phyloP scores from a whole-genome alignment of 495 filamentous ascomycete species.

The Aspergillus ostianus region DNA sequence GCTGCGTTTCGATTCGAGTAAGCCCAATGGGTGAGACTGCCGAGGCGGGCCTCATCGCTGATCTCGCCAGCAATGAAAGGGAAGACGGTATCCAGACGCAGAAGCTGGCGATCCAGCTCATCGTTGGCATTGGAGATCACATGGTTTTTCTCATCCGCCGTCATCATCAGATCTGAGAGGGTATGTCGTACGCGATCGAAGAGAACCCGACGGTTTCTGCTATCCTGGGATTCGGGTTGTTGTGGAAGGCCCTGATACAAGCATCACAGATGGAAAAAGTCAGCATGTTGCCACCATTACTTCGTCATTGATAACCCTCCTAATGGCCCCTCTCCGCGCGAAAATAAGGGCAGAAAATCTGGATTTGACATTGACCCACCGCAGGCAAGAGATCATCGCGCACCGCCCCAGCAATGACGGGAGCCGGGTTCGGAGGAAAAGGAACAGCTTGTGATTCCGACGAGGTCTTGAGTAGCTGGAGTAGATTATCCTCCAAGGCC shows the following conservation, averaged over 20 bases:
- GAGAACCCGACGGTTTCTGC: constrained; percentile 57
- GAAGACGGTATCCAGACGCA: constrained; percentile 79
- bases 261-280: constrained; percentile 1
- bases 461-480: constrained; percentile 65
- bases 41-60: constrained; percentile 89
- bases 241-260: constrained; percentile 29
- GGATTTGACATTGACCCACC: constrained; percentile 21
- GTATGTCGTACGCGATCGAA: constrained; percentile 61
- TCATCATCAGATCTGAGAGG: constrained; percentile 74
- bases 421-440: constrained; percentile 37
- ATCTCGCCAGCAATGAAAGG: constrained; percentile 83
- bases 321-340: background rate
- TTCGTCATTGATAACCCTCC: background rate
- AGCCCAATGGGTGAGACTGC: constrained; percentile 92
- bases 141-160: constrained; percentile 94
- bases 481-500: constrained; percentile 59
- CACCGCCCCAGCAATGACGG: constrained; percentile 38
- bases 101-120: constrained; percentile 79
- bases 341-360: background rate
- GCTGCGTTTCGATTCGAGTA: constrained; percentile 75
- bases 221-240: constrained; percentile 35
- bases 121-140: constrained; percentile 88
- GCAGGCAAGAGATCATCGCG: constrained; percentile 40
- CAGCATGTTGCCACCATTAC: background rate
- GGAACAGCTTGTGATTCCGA: constrained; percentile 53